These are phyloP conservation scores for Pythium oligandrum DNA, from an alignment of 352 stramenopile genomes.

Conservation along the genomic window DNA sequence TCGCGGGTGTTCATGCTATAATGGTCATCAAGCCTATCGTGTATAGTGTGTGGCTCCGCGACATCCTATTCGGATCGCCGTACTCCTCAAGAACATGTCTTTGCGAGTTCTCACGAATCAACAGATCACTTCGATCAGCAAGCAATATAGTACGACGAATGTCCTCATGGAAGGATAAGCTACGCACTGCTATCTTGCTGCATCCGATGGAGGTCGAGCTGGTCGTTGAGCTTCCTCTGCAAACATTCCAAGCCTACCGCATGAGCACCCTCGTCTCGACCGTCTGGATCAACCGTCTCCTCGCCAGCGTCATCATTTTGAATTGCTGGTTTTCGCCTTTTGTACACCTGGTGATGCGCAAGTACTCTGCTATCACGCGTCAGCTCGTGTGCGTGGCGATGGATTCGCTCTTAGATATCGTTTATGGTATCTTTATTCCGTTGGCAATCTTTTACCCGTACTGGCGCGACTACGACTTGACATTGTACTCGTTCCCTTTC, in stretches of 20 bases:
- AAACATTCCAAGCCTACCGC: constrained; percentile 1
- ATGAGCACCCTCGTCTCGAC: background rate
- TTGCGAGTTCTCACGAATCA: background rate
- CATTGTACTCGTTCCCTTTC: constrained; percentile 1
- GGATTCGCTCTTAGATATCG: background rate
- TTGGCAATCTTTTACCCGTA: background rate
- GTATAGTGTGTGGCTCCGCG: background rate
- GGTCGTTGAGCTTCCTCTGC: constrained; percentile 1
- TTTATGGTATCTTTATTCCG: constrained; percentile 1
- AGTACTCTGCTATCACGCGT: background rate
- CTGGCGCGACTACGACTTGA: background rate
- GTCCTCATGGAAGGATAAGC: too few relatives aligned
- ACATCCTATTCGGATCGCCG: background rate
- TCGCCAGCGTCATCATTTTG: background rate
- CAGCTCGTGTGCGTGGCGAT: background rate
- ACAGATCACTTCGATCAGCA: too few relatives aligned
- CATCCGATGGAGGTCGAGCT: too few relatives aligned
- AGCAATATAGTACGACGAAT: too few relatives aligned
- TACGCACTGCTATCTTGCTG: too few relatives aligned
- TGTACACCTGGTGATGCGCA: too few relatives aligned
- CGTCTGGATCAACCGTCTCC: background rate
- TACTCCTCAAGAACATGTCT: background rate
- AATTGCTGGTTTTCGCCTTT: background rate
- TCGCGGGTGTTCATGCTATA: too few relatives aligned
- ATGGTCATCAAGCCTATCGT: too few relatives aligned